phyloP scores from a whole-genome alignment of 805 yeast species.

The Nakazawaea populi region DNA sequence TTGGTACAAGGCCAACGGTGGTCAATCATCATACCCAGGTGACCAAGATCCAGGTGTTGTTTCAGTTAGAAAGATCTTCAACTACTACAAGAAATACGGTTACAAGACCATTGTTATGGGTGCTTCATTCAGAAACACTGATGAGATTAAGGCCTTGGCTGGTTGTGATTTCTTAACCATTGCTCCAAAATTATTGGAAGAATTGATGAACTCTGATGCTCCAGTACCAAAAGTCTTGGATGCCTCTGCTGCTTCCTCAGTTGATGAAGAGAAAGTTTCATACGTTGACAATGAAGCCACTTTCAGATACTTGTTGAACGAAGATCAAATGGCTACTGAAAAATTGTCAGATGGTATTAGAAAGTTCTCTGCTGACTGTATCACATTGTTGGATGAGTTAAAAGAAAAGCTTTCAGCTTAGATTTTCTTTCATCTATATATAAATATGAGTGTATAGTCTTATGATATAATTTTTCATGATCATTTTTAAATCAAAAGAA shows the following conservation, averaged over 20 bases:
- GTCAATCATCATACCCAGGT: conserved; percentile 66
- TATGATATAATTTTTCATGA: not conserved
- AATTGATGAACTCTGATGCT: conserved; percentile 71
- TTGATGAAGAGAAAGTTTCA: conserved; percentile 62
- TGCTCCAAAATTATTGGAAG: conserved; percentile 87
- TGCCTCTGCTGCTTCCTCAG: conserved; percentile 52
- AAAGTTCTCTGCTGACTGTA: conserved; percentile 90
- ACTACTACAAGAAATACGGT: conserved; percentile 96
- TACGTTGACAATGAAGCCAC: conserved; percentile 80
- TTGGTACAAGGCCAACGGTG: conserved; percentile 94
- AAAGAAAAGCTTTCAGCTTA: conserved; percentile 48
- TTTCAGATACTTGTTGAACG: conserved; percentile 88
- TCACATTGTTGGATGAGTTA: conserved; percentile 64
- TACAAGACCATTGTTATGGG: conserved; percentile 99
- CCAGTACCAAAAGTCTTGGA: conserved; percentile 79
- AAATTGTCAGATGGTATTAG: conserved; percentile 98
- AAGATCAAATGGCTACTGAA: conserved; percentile 98
- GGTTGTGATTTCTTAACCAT: conserved; percentile 97
- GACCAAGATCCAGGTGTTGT: conserved; percentile 93
- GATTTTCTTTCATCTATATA: not conserved
- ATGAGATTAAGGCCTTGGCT: conserved; percentile 93
- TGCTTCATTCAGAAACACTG: conserved; percentile 97
- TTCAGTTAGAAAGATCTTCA: conserved; percentile 83
- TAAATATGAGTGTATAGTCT: not conserved
- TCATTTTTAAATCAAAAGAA: not conserved